These are phyloP conservation scores for Globisporangium abappressorium DNA, from an alignment of 352 stramenopile genomes.

Conservation along the genomic window DNA sequence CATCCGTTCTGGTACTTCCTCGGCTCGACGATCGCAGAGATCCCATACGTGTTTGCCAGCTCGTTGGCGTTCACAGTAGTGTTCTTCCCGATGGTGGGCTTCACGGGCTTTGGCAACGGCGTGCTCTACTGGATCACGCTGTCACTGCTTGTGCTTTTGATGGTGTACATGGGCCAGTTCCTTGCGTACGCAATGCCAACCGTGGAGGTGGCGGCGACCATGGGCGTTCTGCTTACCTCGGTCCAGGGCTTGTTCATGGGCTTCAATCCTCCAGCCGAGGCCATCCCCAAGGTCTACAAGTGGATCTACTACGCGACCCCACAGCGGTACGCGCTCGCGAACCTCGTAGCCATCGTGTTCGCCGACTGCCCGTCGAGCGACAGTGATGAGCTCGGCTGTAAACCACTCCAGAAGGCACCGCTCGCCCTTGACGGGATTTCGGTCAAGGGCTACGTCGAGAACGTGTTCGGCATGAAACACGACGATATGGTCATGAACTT, in stretches of 20 bases:
- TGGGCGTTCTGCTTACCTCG: conserved; percentile 35
- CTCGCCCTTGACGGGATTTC: conserved; percentile 25
- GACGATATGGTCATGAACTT: conserved; percentile 20
- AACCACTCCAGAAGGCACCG: conserved; percentile 12
- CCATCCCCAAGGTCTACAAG: conserved; percentile 41
- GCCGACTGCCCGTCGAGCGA: conserved; percentile 32
- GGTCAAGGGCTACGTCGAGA: conserved; percentile 35
- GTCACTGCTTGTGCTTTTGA: no score
- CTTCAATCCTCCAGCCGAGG: conserved; percentile 36
- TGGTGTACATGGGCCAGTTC: no score
- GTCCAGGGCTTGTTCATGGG: conserved; percentile 34
- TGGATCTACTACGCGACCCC: conserved; percentile 40
- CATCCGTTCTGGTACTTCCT: no score
- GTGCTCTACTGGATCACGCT: no score
- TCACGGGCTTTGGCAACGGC: no score
- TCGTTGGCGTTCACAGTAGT: no score
- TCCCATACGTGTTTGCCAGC: no score
- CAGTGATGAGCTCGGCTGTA: conserved; percentile 27
- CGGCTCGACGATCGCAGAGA: no score
- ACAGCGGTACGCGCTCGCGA: conserved; percentile 36
- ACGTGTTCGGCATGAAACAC: conserved; percentile 32
- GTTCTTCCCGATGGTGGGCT: no score
- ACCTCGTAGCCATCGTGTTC: conserved; percentile 40
- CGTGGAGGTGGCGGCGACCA: conserved; percentile 12
- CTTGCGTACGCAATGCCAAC: no score